phyloP scores from a whole-genome alignment of 2,329 filamentous ascomycete genomes.

The Fusarium humuli region DNA sequence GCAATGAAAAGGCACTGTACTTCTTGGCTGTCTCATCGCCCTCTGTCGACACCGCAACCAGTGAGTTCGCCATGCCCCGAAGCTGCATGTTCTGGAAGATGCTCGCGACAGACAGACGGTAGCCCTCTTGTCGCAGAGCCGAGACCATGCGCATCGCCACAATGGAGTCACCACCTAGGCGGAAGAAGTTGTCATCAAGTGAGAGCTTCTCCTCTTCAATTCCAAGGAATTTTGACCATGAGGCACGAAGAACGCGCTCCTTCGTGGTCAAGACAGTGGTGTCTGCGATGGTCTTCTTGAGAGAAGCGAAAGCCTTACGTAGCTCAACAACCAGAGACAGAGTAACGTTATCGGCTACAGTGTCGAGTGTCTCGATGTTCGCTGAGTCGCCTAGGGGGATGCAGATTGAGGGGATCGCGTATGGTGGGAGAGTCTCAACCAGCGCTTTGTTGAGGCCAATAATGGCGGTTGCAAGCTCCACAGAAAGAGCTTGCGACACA shows the following conservation, averaged over 20 bases:
- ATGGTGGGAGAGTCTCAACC: slow-evolving; percentile 43
- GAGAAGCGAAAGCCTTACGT: slow-evolving; percentile 25
- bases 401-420: slow-evolving; percentile 43
- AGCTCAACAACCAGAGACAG: slow-evolving; percentile 32
- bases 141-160: slow-evolving; percentile 48
- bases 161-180: slow-evolving; percentile 44
- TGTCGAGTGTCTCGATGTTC: slow-evolving; percentile 13
- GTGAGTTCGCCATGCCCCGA: slow-evolving; percentile 37
- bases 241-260: slow-evolving; percentile 32
- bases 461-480: slow-evolving; percentile 38
- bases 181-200: slow-evolving; percentile 47
- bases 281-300: slow-evolving; percentile 32
- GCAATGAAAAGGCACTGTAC: slow-evolving; percentile 40
- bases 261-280: slow-evolving; percentile 35
- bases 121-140: slow-evolving; percentile 38
- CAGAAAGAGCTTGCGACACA: slow-evolving; percentile 27
- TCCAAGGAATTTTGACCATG: slow-evolving; percentile 40
- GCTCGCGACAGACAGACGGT: slow-evolving; percentile 43
- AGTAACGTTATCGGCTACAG: slow-evolving; percentile 8
- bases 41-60: slow-evolving; percentile 24
- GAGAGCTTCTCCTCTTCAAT: slow-evolving; percentile 41
- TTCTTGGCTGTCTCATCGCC: slow-evolving; percentile 6
- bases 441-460: slow-evolving; percentile 43
- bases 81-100: slow-evolving; percentile 48
- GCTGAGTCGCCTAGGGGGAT: slow-evolving; percentile 19